Evolutionary conservation across 2,329 filamentous ascomycete genomes (phyloP), one percentile per base, ranked within the genome.

Genomic region (Emmonsiellopsis sp.): DNA sequence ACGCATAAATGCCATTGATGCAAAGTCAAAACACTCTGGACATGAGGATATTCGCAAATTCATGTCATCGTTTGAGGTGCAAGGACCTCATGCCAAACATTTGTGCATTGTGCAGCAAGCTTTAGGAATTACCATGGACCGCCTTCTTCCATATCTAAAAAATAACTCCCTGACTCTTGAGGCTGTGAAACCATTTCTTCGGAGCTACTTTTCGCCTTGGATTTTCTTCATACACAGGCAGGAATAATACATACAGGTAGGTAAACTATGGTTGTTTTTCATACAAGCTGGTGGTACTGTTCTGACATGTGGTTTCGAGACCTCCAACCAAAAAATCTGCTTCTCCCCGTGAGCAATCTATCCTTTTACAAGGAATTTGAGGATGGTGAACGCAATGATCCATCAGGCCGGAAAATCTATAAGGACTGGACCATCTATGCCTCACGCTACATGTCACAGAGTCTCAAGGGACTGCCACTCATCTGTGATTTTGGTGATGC

Each of bases 401-500:
- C 63, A 26, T 58, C 48, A 40, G 56, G 55, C 8, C 49, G 58
- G 6, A 67, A 67, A 44, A 48, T 62, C 31, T 45, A 61, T 41
- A 59, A 59, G 9, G 58, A 61, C 13, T 54, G 58, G 31, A 62
- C 51, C 20, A 63, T 62, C 40, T 65, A 65, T 38, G 15, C n/a
- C 13, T 56, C 57, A n/a, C 54, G 57, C 43, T 50, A 11, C 9
- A 38, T 46, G 41, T 50, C 46, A 2, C 46, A 50, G n/a, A 50
- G 26, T 35, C n/a, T 59, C 2, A 16, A 50, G 35, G 57, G 58
- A 11, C 45, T 38, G 16, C 60, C 60, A 1, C 52, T 59, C 26
- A 46, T 65, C 2, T 61, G 61, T 47, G 62, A 64, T 42, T 60
- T 65, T 57, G 61, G 61, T n/a, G 55, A 64, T 10, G 57, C 60